phyloP scores from a whole-genome alignment of 176 grass and related monocot genomes.

The Aegilops bicornis region DNA sequence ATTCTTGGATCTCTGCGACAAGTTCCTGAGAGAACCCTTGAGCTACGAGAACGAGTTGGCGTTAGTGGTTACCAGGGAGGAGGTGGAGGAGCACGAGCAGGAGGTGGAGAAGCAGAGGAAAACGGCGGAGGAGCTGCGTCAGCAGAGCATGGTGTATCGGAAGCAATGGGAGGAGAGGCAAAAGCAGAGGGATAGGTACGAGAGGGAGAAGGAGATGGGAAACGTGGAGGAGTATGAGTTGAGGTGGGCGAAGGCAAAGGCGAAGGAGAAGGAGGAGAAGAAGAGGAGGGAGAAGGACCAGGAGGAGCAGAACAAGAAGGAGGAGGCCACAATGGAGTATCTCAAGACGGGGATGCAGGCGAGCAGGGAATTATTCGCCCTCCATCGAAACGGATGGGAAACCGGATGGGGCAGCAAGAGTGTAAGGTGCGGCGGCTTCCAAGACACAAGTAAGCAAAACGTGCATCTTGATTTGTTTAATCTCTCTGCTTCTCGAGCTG shows the following conservation, averaged over 20 bases:
- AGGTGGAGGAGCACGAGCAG: not conserved
- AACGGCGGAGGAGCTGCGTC: not conserved
- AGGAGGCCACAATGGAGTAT: not conserved
- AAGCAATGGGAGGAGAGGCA: not conserved
- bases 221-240: not conserved
- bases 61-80: not conserved
- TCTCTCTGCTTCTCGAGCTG: not conserved
- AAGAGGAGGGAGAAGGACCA: not conserved
- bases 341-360: not conserved
- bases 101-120: not conserved
- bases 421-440: not conserved
- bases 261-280: not conserved
- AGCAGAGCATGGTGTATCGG: fast-evolving
- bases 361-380: not conserved
- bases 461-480: not conserved
- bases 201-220: not conserved
- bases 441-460: not conserved
- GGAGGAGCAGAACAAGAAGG: too few relatives aligned
- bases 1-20: not conserved
- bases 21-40: not conserved
- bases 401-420: not conserved
- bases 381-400: not conserved
- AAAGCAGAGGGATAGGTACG: not conserved
- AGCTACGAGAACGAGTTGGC: not conserved
- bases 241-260: not conserved